Base-by-base conservation (phyloP, 2,329 filamentous ascomycete genomes). In the Sclerotiophoma versabilis region DNA sequence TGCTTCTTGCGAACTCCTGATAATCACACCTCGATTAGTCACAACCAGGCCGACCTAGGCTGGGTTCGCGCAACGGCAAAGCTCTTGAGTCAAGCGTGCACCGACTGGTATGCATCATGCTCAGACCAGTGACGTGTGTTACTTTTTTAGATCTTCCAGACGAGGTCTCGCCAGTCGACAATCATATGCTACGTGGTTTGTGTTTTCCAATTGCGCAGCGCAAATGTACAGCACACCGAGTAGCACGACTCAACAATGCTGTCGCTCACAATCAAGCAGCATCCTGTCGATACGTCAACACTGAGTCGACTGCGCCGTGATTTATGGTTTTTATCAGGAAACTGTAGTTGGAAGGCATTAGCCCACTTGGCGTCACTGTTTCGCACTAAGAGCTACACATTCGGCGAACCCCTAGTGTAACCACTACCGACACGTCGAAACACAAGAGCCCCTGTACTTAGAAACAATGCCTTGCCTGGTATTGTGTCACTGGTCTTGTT, bases 351-450 rank as follows among this genome's bases (percentile, higher is more conserved):
- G 3, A n/a, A 37, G 37, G 30, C 15, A 23, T 45, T 14, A 20
- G 12, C 42, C 34, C 46, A 49, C 44, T 49, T 29, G 23, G 47
- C 32, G 30, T 37, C 25, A 33, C 23, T 38, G 52, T 49, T 50
- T 50, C 47, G 53, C 37, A 47, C 47, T 56, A 50, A 41, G 34
- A 37, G 26, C 38, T 44, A 51, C 30, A 27, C 41, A 29, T 41
- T 55, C 34, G 33, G 50, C 46, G 44, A 39, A 50, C 46, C 19
- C 5, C 36, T 56, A 56, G 53, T 56, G 53, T 36, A 42, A 56
- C 53, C 47, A 51, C 53, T 56, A 56, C 26, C 37, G 47, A 47
- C 34, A 50, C 4, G 41, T 56, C 53, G 47, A 56, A 56, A 56
- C 53, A 51, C 47, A 23, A 51, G 37, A 56, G 30, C 36, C 39